These are phyloP conservation scores for Setaria viridis DNA, from an alignment of 202 grass and related monocot species.

Conservation along the genomic window DNA sequence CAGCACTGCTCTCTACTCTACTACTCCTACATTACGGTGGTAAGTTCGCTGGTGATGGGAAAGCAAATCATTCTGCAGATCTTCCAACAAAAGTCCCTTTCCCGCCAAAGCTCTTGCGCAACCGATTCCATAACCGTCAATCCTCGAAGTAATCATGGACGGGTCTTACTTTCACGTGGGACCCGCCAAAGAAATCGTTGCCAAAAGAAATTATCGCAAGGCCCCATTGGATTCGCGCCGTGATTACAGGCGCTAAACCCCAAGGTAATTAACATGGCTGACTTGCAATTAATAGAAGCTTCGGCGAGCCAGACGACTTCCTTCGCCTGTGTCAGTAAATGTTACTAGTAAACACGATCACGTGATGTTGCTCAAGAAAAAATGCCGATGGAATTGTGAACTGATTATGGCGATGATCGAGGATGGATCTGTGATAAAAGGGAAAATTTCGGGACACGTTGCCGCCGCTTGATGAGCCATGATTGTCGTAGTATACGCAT, in stretches of 20 bases:
- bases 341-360: neutral
- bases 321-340: slow-evolving; percentile 8
- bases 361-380: slow-evolving; percentile 39
- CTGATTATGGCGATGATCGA: slow-evolving; percentile 30
- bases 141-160: neutral
- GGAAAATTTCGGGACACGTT: neutral
- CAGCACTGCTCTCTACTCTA: slow-evolving; percentile 5
- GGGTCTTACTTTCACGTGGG: slow-evolving; percentile 1
- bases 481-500: slow-evolving; percentile 22
- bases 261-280: slow-evolving; percentile 22
- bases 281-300: slow-evolving; percentile 45
- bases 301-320: slow-evolving; percentile 27
- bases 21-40: neutral
- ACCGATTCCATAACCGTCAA: slow-evolving; percentile 31
- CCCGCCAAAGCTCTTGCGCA: slow-evolving; percentile 20
- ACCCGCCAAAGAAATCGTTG: neutral
- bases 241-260: slow-evolving; percentile 37
- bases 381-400: neutral
- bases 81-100: slow-evolving; percentile 19
- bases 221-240: slow-evolving; percentile 48
- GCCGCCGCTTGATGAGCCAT: slow-evolving; percentile 16
- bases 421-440: slow-evolving; percentile 24
- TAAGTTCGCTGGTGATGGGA: slow-evolving; percentile 19
- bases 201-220: neutral
- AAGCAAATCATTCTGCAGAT: slow-evolving; percentile 28